These are phyloP conservation scores for Trichopus zeylanicus DNA, from an alignment of 116 monocot species.

Conservation along the genomic window DNA sequence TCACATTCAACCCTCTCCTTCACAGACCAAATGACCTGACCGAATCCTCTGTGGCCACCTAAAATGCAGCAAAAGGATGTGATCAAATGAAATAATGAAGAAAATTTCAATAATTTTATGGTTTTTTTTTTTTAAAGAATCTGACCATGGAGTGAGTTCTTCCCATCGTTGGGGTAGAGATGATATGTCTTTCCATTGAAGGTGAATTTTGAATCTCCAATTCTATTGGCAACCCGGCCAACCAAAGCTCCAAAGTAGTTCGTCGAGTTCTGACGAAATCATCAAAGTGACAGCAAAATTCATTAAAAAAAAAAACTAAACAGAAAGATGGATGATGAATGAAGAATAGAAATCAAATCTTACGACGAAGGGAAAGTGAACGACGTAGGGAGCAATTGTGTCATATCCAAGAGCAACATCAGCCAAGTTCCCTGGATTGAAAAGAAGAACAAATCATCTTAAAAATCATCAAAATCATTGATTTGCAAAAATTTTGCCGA, in stretches of 20 bases:
- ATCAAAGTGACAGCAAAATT: neutral
- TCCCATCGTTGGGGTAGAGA: conserved; percentile 39
- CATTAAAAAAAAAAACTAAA: neutral
- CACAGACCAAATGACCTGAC: conserved; percentile 54
- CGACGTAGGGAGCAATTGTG: conserved; percentile 39
- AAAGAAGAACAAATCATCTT: neutral
- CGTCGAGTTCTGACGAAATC: conserved; percentile 28
- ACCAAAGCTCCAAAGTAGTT: conserved; percentile 71
- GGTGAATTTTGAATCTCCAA: conserved; percentile 41
- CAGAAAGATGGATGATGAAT: neutral
- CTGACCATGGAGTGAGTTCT: conserved; percentile 49
- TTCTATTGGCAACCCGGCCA: conserved; percentile 74
- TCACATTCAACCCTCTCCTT: conserved; percentile 43
- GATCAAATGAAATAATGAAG: neutral
- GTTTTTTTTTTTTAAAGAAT: neutral
- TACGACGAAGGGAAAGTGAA: conserved; percentile 9
- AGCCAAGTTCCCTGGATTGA: conserved; percentile 43
- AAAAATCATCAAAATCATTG: neutral
- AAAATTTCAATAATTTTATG: neutral
- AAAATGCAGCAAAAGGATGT: neutral
- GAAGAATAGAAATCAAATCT: neutral
- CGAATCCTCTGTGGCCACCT: conserved; percentile 91
- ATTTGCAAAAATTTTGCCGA: neutral
- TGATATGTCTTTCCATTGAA: conserved; percentile 43
- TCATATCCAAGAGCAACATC: conserved; percentile 78